Evolutionary conservation across 257 asterid genomes (phyloP).

Genomic region (Jaltomata sinuosa): DNA sequence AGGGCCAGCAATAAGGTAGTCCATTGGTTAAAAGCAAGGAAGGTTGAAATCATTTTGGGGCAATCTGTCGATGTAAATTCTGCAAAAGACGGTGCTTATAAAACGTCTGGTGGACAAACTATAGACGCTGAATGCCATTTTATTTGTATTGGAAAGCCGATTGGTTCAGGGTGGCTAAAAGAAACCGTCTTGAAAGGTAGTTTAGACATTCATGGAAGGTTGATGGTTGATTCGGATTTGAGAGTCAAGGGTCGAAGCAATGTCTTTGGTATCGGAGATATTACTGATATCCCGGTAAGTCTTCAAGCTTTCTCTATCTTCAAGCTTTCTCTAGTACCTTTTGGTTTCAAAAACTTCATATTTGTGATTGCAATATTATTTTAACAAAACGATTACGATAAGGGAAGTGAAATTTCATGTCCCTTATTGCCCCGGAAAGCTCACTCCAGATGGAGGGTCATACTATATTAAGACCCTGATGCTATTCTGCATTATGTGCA

Average conservation of each 20-base stretch:
- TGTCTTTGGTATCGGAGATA: constrained; percentile 10
- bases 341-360: not conserved
- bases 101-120: constrained; percentile 2
- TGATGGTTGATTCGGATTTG: constrained; percentile 3
- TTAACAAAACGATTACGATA: not conserved
- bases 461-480: not conserved
- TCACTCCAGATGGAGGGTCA: not conserved
- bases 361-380: not conserved
- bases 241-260: constrained; percentile 1
- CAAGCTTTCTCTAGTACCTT: not conserved
- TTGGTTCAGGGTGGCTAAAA: constrained; percentile 4
- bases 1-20: constrained; percentile 8
- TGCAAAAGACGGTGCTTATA: not conserved
- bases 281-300: constrained; percentile 5
- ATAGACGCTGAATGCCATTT: constrained; percentile 6
- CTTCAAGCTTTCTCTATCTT: not conserved
- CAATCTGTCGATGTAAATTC: constrained; percentile 9
- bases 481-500: not conserved
- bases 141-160: constrained; percentile 3
- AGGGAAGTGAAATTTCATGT: not conserved
- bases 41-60: constrained; percentile 6
- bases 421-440: not conserved
- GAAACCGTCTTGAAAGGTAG: not conserved
- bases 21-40: constrained; percentile 6
- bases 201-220: constrained; percentile 4